A percentile compares a stretch with the other conserved stretches of the same genome.
phyloP scores from a whole-genome alignment of 805 yeast species.

The Pichia exigua region DNA sequence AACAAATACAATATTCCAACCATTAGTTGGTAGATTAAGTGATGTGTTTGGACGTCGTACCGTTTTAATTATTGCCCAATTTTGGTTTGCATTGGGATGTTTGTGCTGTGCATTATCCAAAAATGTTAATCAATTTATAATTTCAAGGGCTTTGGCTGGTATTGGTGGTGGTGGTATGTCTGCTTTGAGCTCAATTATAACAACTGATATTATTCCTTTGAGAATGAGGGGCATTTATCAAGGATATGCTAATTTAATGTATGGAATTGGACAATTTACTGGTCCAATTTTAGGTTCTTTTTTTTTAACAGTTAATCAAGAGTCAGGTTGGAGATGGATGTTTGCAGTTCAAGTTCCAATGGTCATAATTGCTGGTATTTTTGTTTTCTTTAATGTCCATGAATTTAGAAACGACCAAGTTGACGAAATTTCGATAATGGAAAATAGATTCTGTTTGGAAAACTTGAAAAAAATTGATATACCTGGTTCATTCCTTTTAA shows the following conservation, averaged over 20 bases:
- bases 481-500: slow-evolving; percentile 33
- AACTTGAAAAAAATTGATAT: slow-evolving; percentile 34
- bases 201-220: slow-evolving; percentile 48
- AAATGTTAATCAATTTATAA: slow-evolving; percentile 36
- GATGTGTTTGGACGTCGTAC: slow-evolving; percentile 54
- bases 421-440: slow-evolving; percentile 14
- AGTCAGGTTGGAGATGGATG: slow-evolving; percentile 40
- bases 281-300: slow-evolving; percentile 40
- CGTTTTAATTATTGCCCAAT: slow-evolving; percentile 36
- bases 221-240: slow-evolving; percentile 46
- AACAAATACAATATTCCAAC: slow-evolving; percentile 68
- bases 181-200: slow-evolving; percentile 43
- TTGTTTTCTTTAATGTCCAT: slow-evolving; percentile 26
- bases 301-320: slow-evolving; percentile 26
- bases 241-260: slow-evolving; percentile 38
- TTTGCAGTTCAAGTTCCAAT: slow-evolving; percentile 36
- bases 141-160: slow-evolving; percentile 50
- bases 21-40: slow-evolving; percentile 60
- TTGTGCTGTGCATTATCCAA: slow-evolving; percentile 34
- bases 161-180: slow-evolving; percentile 52
- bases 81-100: slow-evolving; percentile 39
- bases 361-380: slow-evolving; percentile 22
- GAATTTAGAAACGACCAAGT: slow-evolving; percentile 22
- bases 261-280: slow-evolving; percentile 33
- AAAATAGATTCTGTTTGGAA: slow-evolving; percentile 25